phyloP scores from a whole-genome alignment of 1,139 yeast species.

The Oligophagozyma castellii region DNA sequence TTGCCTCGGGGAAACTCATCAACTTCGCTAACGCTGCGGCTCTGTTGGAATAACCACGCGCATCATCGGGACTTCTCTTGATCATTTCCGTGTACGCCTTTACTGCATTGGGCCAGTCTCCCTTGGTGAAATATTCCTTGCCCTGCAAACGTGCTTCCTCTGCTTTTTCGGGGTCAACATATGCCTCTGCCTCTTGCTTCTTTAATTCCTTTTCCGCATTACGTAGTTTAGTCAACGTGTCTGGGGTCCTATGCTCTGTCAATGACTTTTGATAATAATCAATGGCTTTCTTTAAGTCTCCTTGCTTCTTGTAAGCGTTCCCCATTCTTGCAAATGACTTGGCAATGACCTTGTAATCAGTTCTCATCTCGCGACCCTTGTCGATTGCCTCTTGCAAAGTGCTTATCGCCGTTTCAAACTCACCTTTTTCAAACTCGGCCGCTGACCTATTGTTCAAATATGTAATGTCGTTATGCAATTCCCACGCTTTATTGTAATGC shows the following conservation, averaged over 20 bases:
- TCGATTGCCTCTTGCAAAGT: slow-evolving; percentile 79
- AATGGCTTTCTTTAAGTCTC: slow-evolving; percentile 59
- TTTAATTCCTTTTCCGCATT: slow-evolving; percentile 77
- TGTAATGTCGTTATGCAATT: slow-evolving; percentile 69
- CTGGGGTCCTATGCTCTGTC: slow-evolving; percentile 97
- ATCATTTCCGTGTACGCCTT: slow-evolving; percentile 91
- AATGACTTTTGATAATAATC: slow-evolving; percentile 77
- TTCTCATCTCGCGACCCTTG: slow-evolving; percentile 77
- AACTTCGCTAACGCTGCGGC: slow-evolving; percentile 94
- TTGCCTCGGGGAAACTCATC: slow-evolving; percentile 95
- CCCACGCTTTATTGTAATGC: slow-evolving; percentile 79
- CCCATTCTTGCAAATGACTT: slow-evolving; percentile 92
- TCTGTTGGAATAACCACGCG: slow-evolving; percentile 94
- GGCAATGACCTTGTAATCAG: slow-evolving; percentile 85
- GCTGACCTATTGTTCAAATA: slow-evolving; percentile 95
- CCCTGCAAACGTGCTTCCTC: slow-evolving; percentile 93
- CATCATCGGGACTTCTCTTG: slow-evolving; percentile 91
- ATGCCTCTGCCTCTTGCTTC: slow-evolving; percentile 59
- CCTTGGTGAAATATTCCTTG: slow-evolving; percentile 74
- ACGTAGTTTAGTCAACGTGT: slow-evolving; percentile 77
- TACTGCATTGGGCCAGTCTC: slow-evolving; percentile 96
- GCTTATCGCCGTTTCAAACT: slow-evolving; percentile 66
- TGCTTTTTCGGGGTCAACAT: slow-evolving; percentile 82
- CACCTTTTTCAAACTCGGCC: slow-evolving; percentile 93
- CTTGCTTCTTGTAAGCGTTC: slow-evolving; percentile 61